Evolutionary conservation across 768 basidiomycete species (phyloP), one percentile per base, ranked within the genome.

Genomic region (Suillus occidentalis): DNA sequence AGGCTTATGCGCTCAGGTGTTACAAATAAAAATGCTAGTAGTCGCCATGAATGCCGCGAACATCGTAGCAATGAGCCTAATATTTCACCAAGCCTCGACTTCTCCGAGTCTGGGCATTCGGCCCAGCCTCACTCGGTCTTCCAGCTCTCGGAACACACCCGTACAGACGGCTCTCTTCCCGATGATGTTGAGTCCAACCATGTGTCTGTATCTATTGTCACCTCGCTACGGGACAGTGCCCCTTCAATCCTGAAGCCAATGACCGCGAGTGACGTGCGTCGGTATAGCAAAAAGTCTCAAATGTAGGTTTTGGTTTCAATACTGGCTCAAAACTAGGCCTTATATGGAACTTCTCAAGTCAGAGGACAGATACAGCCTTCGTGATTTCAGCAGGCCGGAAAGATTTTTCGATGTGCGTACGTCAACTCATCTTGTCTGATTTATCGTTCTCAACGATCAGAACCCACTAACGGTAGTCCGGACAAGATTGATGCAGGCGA

Each of bases 251-350:
- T 57, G 36, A 57, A 57, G 36, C 55, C 55, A 37, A 57, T 57
- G 55, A 57, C 36, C n/a, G 55, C 55, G 13, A 57, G 55, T 57
- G 55, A 57, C n/a, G 36, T 57, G 13, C 55, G 55, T 22, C 55
- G 55, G 13, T 57, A 57, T 37, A 57, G 36, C 55, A 57, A 57
- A 57, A 57, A 40, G 22, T 58, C 57, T 57, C 55, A 57, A 37
- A 57, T 57, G 55, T 57, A 22, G n/a, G 55, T 57, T 14, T 22
- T 56, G 28, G 22, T 37, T 22, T 22, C 37, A 36, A 37, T 36
- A 36, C 20, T n/a, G 20, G 34, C 55, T n/a, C n/a, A 37, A n/a
- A n/a, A 22, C 6, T 22, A 14, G 13, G 10, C 37, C 55, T 57
- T 8, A 37, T 22, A 7, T 14, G 4, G 36, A 22, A 57, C 36